Evolutionary conservation across 2,329 filamentous ascomycete genomes (phyloP), one percentile per base, ranked within the genome.

Genomic region (Orbilia brochopaga): DNA sequence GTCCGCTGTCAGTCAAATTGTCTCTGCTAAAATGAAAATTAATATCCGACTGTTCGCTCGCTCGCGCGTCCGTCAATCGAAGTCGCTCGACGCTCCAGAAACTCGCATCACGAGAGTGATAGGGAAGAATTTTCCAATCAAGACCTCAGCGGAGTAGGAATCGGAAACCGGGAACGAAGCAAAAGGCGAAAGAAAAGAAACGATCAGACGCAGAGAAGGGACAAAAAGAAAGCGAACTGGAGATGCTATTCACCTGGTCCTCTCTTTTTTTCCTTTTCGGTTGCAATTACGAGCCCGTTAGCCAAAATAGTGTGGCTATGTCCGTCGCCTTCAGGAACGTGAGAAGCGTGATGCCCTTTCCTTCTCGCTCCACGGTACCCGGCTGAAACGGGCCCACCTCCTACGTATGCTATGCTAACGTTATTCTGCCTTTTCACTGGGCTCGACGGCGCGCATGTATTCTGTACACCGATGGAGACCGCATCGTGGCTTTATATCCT

Each of bases 291-390:
- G n/a, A 42, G 37, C 37, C 37, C 11, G 37, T 42, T 13, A 13
- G 37, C 37, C 37, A 42, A 42, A 42, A 42, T 42, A 42, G n/a
- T 42, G 65, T 57, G 65, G 65, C 65, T 62, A 63, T 62, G 65
- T 58, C 64, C 65, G 65, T 69, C 65, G 65, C 65, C 40, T 35
- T 62, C 44, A 69, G 65, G 65, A 69, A 48, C 52, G 52, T 69
- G 56, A 69, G 65, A 58, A 69, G 37, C 52, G 52, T 69, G 56
- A 54, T 61, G 35, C 15, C 37, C 37, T 42, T 44, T 30, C 15
- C 42, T 42, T 32, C 30, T 58, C 56, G 57, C 46, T 50, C 17
- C 55, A 44, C 24, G 19, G 32, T 40, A 50, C 54, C 21, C 40
- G 32, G 57, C 46, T 61, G 46, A 52, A 61, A 52, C 46, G 48